Evolutionary conservation across 306 rosid species (phyloP).

Genomic region (Lotus japonicus): DNA sequence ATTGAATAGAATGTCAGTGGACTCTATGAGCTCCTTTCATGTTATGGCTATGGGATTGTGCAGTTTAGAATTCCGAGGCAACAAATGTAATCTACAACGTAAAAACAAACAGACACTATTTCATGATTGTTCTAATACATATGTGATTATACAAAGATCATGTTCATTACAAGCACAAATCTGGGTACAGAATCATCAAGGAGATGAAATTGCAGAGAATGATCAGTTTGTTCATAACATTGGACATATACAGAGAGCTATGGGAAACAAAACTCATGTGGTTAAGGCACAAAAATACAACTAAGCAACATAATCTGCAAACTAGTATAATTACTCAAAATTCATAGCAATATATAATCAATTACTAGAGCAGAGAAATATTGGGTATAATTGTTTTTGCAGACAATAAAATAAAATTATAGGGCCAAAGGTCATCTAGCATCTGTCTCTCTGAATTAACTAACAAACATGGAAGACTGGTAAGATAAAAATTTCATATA

Average conservation of each 20-base stretch:
- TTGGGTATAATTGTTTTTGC: no score
- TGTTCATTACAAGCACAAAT: not conserved
- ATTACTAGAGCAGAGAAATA: no score
- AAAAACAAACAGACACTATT: no score
- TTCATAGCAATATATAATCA: no score
- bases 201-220: conserved; percentile 1
- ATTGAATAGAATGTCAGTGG: no score
- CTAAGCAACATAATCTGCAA: not conserved
- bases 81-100: no score
- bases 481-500: not conserved
- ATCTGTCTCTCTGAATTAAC: not conserved
- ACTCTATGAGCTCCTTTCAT: no score
- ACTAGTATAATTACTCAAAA: not conserved
- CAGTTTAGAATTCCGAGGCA: no score
- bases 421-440: not conserved
- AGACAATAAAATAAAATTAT: no score
- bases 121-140: no score
- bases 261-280: not conserved
- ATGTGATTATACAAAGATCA: not conserved
- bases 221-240: not conserved
- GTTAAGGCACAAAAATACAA: not conserved
- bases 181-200: not conserved
- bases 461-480: not conserved
- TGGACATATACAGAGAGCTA: not conserved
- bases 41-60: no score